Evolutionary conservation across 805 yeast genomes (phyloP), one percentile per base, ranked within the genome.

Genomic region (Candida corydali): DNA sequence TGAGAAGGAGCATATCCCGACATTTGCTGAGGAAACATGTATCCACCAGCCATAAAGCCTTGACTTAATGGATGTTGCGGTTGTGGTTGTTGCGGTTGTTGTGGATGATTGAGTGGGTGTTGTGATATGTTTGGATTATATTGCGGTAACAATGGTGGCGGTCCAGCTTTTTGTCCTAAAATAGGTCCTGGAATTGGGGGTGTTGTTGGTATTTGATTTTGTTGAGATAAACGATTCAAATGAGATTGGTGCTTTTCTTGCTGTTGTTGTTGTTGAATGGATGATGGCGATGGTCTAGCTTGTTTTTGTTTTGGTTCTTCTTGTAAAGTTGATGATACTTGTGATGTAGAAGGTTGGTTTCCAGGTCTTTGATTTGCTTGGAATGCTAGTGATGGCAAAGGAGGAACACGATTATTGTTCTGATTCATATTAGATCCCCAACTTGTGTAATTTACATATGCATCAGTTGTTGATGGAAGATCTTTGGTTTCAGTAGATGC

Each of bases 21-120:
- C 30, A 33, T 12, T 26, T 33, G 36, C 19, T 33, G 36, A 10
- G 36, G 36, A 26, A 33, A 33, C 36, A 33, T 33, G 11, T 33
- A 33, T 3, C 36, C 20, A 16, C 35, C 35, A 23, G 7, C 22
- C 35, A 32, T 24, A 6, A 23, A 23, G 12, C 14, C 24, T 7
- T 11, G 4, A 5, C 28, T 28, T 11, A 7, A 5, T 17, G 27
- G 40, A 17, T 30, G 40, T 4, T 30, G 41, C 11, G 20, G 36
- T 24, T 36, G 39, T 17, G 26, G 40, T 12, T 32, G 29, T n/a
- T 14, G 35, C 10, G 16, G 43, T 16, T 11, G 19, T 11, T 24
- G 9, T 12, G 15, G 29, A 5, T 32, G 36, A 25, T 32, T 32
- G 15, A 5, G 19, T 4, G 17, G 35, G 11, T 12, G 30, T 8